Evolutionary conservation across 1,284 basidiomycete species (phyloP).

Genomic region (Leccinum griseonigrum): DNA sequence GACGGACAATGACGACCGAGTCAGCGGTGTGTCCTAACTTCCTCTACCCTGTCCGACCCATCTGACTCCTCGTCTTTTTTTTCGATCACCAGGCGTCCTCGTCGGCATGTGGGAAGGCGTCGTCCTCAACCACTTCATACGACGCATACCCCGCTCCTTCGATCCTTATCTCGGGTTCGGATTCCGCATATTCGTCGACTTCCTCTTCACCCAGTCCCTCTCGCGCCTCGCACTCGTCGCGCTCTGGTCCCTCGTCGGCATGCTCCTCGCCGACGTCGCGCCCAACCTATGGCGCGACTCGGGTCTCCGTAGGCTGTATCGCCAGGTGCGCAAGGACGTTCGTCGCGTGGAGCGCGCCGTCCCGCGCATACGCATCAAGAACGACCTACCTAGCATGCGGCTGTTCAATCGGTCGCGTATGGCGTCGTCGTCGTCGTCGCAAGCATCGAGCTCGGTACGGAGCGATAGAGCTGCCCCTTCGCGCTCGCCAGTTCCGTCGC

Average conservation of each 20-base stretch:
- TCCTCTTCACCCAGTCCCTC: constrained; percentile 60
- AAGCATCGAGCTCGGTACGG: constrained; percentile 26
- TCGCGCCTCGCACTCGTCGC: constrained; percentile 54
- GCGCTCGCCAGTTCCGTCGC: constrained; percentile 20
- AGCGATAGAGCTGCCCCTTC: constrained; percentile 32
- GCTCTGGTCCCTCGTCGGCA: constrained; percentile 65
- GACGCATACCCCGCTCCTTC: constrained; percentile 50
- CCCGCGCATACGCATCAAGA: constrained; percentile 32
- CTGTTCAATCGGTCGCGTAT: constrained; percentile 24
- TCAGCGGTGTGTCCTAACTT: constrained; percentile 31
- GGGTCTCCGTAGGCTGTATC: constrained; percentile 54
- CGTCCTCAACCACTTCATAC: constrained; percentile 65
- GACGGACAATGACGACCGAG: constrained; percentile 44
- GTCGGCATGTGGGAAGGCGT: constrained; percentile 76
- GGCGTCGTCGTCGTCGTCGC: neutral
- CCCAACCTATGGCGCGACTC: constrained; percentile 59
- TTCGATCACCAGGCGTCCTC: constrained; percentile 44
- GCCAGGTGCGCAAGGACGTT: constrained; percentile 48
- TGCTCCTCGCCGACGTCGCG: constrained; percentile 65
- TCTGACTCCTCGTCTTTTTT: constrained; percentile 22
- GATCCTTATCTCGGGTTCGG: constrained; percentile 65
- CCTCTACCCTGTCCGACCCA: neutral
- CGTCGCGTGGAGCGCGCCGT: constrained; percentile 31
- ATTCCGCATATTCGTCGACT: constrained; percentile 66
- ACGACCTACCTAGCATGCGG: constrained; percentile 29